phyloP scores from a whole-genome alignment of 306 rosid species.

The Rosa rugosa region DNA sequence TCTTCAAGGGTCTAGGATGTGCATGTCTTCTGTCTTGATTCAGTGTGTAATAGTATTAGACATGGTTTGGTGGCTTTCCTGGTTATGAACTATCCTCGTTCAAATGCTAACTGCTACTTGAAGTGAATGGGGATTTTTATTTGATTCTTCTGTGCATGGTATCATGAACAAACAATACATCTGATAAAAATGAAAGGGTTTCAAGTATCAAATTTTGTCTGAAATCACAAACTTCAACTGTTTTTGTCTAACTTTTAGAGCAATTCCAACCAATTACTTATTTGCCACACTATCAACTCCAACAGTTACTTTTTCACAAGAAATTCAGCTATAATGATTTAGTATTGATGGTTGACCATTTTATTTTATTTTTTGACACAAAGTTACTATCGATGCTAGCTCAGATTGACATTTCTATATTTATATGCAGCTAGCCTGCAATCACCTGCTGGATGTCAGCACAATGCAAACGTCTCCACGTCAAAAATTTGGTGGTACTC shows the following conservation, averaged over 20 bases:
- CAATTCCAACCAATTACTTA: too few relatives aligned
- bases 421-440: neutral
- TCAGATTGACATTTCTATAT: neutral
- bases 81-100: too few relatives aligned
- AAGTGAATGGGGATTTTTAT: too few relatives aligned
- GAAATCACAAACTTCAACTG: neutral
- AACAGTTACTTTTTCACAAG: neutral
- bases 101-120: too few relatives aligned
- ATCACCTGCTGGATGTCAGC: neutral
- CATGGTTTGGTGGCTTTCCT: too few relatives aligned
- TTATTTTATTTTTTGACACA: neutral
- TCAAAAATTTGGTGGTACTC: neutral
- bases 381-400: neutral
- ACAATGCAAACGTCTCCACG: neutral
- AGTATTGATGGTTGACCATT: neutral
- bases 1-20: too few relatives aligned
- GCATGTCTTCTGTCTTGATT: too few relatives aligned
- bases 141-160: too few relatives aligned
- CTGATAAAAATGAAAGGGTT: neutral
- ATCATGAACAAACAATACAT: neutral
- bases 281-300: neutral
- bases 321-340: neutral
- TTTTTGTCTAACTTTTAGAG: neutral
- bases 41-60: too few relatives aligned
- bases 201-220: neutral